These are phyloP conservation scores for Diplogelasinospora grovesii DNA, from an alignment of 495 filamentous ascomycete genomes.

Conservation along the genomic window DNA sequence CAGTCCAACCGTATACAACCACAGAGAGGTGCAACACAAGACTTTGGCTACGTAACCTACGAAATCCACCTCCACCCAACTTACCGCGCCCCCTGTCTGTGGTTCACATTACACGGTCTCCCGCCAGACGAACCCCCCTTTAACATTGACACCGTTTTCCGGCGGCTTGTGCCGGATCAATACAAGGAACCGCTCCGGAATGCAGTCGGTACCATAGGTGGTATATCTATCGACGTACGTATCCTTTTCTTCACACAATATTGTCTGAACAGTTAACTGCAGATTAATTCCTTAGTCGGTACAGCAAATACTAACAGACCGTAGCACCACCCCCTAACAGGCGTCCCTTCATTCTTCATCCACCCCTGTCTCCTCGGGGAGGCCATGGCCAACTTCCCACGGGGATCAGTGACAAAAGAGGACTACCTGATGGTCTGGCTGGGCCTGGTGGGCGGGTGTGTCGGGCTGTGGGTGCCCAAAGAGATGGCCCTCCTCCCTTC, in stretches of 20 bases:
- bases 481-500: constrained; percentile 47
- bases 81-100: constrained; percentile 53
- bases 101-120: constrained; percentile 46
- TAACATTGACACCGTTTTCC: constrained; percentile 60
- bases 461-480: constrained; percentile 64
- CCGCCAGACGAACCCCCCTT: constrained; percentile 35
- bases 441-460: constrained; percentile 64
- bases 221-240: constrained; percentile 71
- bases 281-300: too few species aligned
- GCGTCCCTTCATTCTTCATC: constrained; percentile 68
- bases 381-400: constrained; percentile 57
- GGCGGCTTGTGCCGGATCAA: constrained; percentile 58
- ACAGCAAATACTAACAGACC: constrained; percentile 44
- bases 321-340: constrained; percentile 74
- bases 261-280: too few species aligned
- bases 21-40: too few species aligned
- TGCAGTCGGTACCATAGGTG: constrained; percentile 61
- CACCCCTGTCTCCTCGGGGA: constrained; percentile 84
- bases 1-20: too few species aligned
- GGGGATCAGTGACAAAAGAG: constrained; percentile 48
- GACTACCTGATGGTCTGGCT: constrained; percentile 77
- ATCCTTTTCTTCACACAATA: constrained; percentile 22
- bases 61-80: constrained; percentile 53
- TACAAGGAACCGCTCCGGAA: constrained; percentile 50
- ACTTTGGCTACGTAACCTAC: constrained; percentile 56